Percentiles rank a stretch among this genome's conserved stretches.
phyloP scores from a whole-genome alignment of 345 rosid genomes.

The Noccaea caerulescens region DNA sequence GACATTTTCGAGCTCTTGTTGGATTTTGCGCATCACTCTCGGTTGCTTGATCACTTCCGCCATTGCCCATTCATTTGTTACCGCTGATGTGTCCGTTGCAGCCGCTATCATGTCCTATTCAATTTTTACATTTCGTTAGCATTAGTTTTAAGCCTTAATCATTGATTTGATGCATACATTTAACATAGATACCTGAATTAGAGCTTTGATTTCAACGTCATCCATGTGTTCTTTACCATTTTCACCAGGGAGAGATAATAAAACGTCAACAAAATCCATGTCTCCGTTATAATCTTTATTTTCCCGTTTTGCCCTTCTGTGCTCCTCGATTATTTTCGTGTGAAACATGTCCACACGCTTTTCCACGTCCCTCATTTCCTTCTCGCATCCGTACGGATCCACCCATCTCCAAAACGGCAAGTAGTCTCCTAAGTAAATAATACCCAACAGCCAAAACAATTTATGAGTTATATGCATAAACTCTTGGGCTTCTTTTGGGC shows the following conservation, averaged over 20 bases:
- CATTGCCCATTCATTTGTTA: constrained; percentile 98
- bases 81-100: constrained; percentile 94
- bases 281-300: constrained; percentile 31
- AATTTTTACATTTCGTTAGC: too few species aligned
- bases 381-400: constrained; percentile 82
- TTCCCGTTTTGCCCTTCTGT: constrained; percentile 45
- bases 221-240: constrained; percentile 71
- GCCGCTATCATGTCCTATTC: constrained; percentile 89
- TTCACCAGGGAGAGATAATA: constrained; percentile 77
- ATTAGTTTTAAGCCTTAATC: too few species aligned
- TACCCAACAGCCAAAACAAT: constrained; percentile 70
- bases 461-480: constrained; percentile 87
- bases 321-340: constrained; percentile 70
- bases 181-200: constrained; percentile 63
- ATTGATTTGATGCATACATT: neutral
- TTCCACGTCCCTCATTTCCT: constrained; percentile 80
- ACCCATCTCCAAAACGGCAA: constrained; percentile 92
- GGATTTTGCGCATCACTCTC: constrained; percentile 65
- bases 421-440: constrained; percentile 87
- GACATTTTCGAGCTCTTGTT: constrained; percentile 67
- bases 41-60: constrained; percentile 88
- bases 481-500: constrained; percentile 73
- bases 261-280: constrained; percentile 86
- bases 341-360: constrained; percentile 92
- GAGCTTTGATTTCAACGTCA: constrained; percentile 83